These are phyloP conservation scores for Geosmithia putterillii DNA, from an alignment of 2,329 filamentous ascomycete genomes.

Conservation along the genomic window DNA sequence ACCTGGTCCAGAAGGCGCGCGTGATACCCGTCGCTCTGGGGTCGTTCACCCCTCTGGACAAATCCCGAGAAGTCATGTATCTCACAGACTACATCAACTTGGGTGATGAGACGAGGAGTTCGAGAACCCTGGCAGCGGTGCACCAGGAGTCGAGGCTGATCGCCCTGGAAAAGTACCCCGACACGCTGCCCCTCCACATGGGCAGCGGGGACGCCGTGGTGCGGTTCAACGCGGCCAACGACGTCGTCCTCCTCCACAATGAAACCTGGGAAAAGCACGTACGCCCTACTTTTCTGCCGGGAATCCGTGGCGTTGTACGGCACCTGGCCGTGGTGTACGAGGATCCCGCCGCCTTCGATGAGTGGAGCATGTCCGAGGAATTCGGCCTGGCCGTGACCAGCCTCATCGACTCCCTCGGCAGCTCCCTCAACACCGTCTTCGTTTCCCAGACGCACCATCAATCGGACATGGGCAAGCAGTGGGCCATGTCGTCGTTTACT, in stretches of 20 bases:
- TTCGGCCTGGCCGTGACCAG: not conserved
- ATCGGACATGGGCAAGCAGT: not conserved
- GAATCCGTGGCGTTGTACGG: not conserved
- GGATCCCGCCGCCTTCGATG: not conserved
- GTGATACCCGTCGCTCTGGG: slow-evolving; percentile 5
- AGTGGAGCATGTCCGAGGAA: not conserved
- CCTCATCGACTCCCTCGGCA: not conserved
- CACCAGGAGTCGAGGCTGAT: slow-evolving; percentile 4
- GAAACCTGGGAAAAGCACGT: not conserved
- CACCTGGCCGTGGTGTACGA: not conserved
- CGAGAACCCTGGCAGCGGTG: slow-evolving; percentile 2
- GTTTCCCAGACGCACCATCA: not conserved
- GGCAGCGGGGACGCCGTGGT: slow-evolving; percentile 1
- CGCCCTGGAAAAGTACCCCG: slow-evolving; percentile 3
- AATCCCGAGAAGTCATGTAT: not conserved
- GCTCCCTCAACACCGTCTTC: not conserved
- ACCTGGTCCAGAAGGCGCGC: slow-evolving; percentile 11
- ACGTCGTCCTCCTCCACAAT: slow-evolving; percentile 3
- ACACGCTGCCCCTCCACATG: slow-evolving; percentile 1
- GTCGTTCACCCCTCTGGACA: not conserved
- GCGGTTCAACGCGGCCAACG: slow-evolving; percentile 3
- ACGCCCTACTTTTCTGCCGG: not conserved
- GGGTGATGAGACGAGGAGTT: not conserved
- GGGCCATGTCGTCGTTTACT: not conserved
- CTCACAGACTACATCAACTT: not conserved